Evolutionary conservation across 805 yeast genomes (phyloP), one percentile per base, ranked within the genome.

Genomic region (Pichia exigua): DNA sequence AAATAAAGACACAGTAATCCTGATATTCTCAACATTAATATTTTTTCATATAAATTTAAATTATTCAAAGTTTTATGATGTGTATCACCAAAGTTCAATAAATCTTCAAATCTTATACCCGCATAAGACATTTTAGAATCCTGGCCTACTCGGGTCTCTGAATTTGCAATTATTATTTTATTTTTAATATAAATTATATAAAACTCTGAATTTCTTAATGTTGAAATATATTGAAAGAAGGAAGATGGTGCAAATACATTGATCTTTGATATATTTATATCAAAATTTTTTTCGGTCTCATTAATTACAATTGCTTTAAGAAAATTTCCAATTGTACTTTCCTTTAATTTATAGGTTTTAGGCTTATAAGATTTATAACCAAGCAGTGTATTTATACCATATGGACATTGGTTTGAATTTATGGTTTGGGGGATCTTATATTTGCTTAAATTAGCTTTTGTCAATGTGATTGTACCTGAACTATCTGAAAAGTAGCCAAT

Each of bases 41-140:
- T 28, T 21, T 46, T 51, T 45, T 57, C 28, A 35, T 46, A 56
- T 42, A 53, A 41, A 5, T 38, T 28, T 11, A 28, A 30, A 40
- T 57, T 57, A 32, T 54, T 41, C 7, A n/a, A 59, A 2, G 60
- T 57, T n/a, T 46, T 48, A 18, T 44, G 28, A 8, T 40, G 17
- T 15, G 20, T n/a, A 35, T 41, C 21, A 8, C 58, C 60, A 26
- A 43, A 27, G 5, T 47, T 54, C 7, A 57, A 27, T 21, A 57
- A 42, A 49, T 57, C 58, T 44, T 57, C 60, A 51, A 57, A 57
- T 32, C 60, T 27, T n/a, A 57, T 57, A 15, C 60, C 60, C 10
- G 53, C 52, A 42, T 54, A 57, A 12, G 51, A 54, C 52, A 54
- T 56, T 30, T 40, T 41, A 1, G n/a, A 17, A 45, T 56, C 40